Base-by-base conservation (phyloP, 805 yeast genomes). In the Saccharomycopsis vini region DNA sequence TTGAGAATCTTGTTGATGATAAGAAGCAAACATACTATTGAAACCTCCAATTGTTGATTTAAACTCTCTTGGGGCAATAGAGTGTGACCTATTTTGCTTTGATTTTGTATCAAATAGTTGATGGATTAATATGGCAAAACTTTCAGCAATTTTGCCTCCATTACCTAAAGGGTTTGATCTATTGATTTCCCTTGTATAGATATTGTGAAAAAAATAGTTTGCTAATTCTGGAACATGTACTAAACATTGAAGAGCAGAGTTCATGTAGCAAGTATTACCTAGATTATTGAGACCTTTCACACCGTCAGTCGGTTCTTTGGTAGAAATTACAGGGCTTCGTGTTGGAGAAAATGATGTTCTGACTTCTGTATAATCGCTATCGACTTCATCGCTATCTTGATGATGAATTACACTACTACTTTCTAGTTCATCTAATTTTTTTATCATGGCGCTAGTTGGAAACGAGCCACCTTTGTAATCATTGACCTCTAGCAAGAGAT, bases 211-310 rank as follows among this genome's bases (percentile, higher is more conserved):
- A 54, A 90, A 92, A 57, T 87, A 90, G 34, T 77, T 70, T 7
- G 80, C 74, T 21, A 92, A 61, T 59, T 87, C 95, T 1, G 95
- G 95, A 10, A 89, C 71, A 56, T 90, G 97, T 0, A 77, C 72
- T 34, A 90, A 63, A 56, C 97, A 90, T 57, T 92, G 97, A 36
- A 90, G 63, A 0, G 96, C 96, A 7, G 95, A 84, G 60, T 87
- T 88, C 97, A 89, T 88, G 60, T 87, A 89, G 60, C 97, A 89
- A 0, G 95, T 80, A 58, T 89, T 89, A 2, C 97, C 97, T 49
- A 88, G 64, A 56, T 86, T 89, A 42, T 70, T 64, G 56, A 81
- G 52, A 49, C 97, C 81, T 46, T 69, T 60, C 38, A 67, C 57
- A 51, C 96, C 89, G 44, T 58, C 55, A 1, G 66, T 55, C n/a